Base-by-base conservation (phyloP, 164 flowering plant species). In the Kalanchoe fedtschenkoi region DNA sequence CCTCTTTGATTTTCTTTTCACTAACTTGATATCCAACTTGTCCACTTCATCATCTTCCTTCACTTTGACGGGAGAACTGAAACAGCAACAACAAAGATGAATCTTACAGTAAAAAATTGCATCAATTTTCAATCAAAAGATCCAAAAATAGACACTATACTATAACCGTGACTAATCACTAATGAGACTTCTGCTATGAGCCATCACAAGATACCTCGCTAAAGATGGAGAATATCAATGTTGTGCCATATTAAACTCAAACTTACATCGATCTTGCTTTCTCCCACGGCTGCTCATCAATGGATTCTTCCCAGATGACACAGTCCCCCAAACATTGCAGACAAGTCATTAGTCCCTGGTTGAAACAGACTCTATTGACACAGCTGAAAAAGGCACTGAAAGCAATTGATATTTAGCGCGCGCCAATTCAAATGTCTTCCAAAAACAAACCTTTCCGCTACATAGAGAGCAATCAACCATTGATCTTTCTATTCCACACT, bases 1-100 rank as follows among this genome's bases (percentile, higher is more conserved):
- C 21, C 96, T 89, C 70, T 80, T 89, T 41, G 91, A 76, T 71
- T 85, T 89, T 71, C 71, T 84, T 71, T 69, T 80, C 65, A 34
- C 70, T 68, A 89, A 74, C 65, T 86, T 86, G 77, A 92, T 73
- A 22, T 87, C 98, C 65, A 92, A 75, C 41, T 86, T 81, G 74
- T 92, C 98, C 17, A 89, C 96, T 63, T 89, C 95, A 72, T 87
- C 98, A 71, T 92, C 98, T 69, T 92, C 98, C 73, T 84, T 92
- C 62, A 92, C 85, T 79, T 82, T 89, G 64, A 89, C 63, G 6
- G 89, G 98, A 74, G 98, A 92, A 68, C 96, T 87, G 83, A 65
- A 38, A 68, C 56, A 34, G 61, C 66, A 14, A 37, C 8, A 29
- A 68, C 16, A 39, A 28, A 24, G 13, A 56, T 32, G 32, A 47